Evolutionary conservation across 805 yeast species (phyloP).

Genomic region (Metschnikowia reukaufii): DNA sequence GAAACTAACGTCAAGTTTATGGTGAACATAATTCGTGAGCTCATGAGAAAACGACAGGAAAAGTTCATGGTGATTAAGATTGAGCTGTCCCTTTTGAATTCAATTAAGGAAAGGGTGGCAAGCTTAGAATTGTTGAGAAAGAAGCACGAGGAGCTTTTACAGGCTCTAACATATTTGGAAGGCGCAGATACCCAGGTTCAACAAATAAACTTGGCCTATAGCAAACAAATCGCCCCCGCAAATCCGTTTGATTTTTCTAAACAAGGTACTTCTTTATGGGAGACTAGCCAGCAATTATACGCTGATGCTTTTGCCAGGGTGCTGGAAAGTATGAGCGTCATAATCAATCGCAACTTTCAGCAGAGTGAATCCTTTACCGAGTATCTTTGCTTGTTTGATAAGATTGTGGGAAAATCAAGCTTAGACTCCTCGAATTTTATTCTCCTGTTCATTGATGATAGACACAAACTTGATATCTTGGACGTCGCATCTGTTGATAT

Average conservation of each 20-base stretch:
- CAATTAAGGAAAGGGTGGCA: conserved; percentile 43
- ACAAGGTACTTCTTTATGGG: conserved; percentile 32
- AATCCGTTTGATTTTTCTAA: conserved; percentile 34
- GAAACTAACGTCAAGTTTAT: conserved; percentile 65
- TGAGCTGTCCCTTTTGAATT: conserved; percentile 36
- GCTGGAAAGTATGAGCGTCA: conserved; percentile 22
- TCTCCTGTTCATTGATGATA: conserved; percentile 34
- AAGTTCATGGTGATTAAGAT: conserved; percentile 66
- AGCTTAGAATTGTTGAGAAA: conserved; percentile 47
- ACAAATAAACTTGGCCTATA: conserved; percentile 29
- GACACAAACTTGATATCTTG: conserved; percentile 33
- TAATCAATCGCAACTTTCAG: conserved; percentile 28
- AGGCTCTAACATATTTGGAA: conserved; percentile 28
- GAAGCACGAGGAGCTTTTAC: conserved; percentile 51
- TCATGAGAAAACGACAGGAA: conserved; percentile 70
- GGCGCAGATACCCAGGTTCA: conserved; percentile 17
- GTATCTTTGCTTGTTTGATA: conserved; percentile 26
- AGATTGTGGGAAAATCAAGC: conserved; percentile 19
- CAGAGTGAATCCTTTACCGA: conserved; percentile 30
- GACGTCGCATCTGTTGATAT: conserved; percentile 31
- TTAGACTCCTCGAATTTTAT: conserved; percentile 12
- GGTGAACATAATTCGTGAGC: conserved; percentile 67
- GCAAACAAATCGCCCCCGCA: conserved; percentile 28
- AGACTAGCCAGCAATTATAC: conserved; percentile 30
- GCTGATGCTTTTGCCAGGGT: conserved; percentile 21